These are phyloP conservation scores for Scheffersomyces cryptocercus DNA, from an alignment of 1,139 yeast species.

Conservation along the genomic window DNA sequence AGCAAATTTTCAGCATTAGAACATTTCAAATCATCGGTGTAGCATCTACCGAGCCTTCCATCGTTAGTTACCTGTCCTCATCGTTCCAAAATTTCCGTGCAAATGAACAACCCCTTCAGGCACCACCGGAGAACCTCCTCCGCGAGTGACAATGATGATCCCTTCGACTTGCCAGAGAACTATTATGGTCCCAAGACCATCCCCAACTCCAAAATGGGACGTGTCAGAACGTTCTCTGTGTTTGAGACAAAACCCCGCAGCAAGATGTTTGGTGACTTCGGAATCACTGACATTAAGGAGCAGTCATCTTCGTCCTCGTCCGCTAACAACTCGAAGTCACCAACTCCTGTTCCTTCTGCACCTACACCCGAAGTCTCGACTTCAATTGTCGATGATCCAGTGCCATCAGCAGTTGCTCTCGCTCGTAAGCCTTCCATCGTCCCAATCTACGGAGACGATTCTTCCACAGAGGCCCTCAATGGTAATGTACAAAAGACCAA, in stretches of 20 bases:
- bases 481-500: background rate
- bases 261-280: constrained; percentile 11
- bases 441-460: constrained; percentile 27
- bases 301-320: constrained; percentile 4
- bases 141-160: constrained; percentile 51
- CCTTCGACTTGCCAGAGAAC: constrained; percentile 65
- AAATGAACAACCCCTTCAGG: background rate
- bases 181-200: constrained; percentile 71
- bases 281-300: constrained; percentile 4
- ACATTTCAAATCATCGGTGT: no score
- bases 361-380: constrained; percentile 1
- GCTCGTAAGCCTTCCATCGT: constrained; percentile 29
- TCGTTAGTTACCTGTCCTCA: no score
- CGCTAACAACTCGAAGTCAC: constrained; percentile 7
- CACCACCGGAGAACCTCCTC: constrained; percentile 26
- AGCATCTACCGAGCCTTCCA: no score
- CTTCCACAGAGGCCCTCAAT: constrained; percentile 11
- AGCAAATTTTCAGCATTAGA: no score
- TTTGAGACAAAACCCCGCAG: constrained; percentile 27
- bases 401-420: background rate
- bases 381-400: constrained; percentile 1
- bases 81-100: no score
- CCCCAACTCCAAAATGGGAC: constrained; percentile 44
- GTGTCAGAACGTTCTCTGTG: constrained; percentile 55
- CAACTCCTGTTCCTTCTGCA: constrained; percentile 8